These are phyloP conservation scores for Calonectria henricotiae DNA, from an alignment of 2,329 filamentous ascomycete genomes.

Conservation along the genomic window DNA sequence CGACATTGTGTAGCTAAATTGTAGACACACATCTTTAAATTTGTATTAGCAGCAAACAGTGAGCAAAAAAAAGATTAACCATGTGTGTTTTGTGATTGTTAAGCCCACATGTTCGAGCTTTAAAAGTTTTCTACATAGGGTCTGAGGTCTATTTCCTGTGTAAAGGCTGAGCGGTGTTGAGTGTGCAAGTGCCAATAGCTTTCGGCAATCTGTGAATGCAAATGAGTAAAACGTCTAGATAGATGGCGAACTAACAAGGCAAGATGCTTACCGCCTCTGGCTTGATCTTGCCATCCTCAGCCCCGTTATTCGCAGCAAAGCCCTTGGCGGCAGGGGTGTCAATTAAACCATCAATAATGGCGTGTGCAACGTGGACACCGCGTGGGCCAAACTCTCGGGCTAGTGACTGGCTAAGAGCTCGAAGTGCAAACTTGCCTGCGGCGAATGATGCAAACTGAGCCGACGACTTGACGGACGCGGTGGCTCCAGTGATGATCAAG, in stretches of 20 bases:
- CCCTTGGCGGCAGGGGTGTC: conserved; percentile 82
- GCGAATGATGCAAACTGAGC: conserved; percentile 81
- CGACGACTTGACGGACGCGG: conserved; percentile 83
- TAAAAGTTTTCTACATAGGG: conserved; percentile 90
- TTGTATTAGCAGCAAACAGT: no score
- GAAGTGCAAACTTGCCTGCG: conserved; percentile 84
- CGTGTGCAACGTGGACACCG: conserved; percentile 87
- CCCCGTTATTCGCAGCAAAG: conserved; percentile 62
- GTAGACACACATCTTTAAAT: no score
- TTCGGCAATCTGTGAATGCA: conserved; percentile 79
- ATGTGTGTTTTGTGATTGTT: no score
- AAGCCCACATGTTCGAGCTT: conserved; percentile 9
- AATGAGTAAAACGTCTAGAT: neutral
- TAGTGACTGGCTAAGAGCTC: conserved; percentile 82
- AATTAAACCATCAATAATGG: conserved; percentile 88
- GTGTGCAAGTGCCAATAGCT: conserved; percentile 89
- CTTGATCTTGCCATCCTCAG: conserved; percentile 76
- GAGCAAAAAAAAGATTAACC: no score
- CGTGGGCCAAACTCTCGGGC: conserved; percentile 88
- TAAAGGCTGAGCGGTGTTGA: conserved; percentile 85
- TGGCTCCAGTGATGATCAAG: conserved; percentile 90
- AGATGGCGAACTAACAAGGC: neutral
- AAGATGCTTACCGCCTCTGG: conserved; percentile 75
- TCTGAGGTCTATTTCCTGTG: conserved; percentile 85
- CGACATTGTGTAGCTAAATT: no score